Percentiles rank a stretch among this genome's conserved stretches.
Conservation (phyloP, 164 flowering plant species). For the Magnolia changhungtana region DNA sequence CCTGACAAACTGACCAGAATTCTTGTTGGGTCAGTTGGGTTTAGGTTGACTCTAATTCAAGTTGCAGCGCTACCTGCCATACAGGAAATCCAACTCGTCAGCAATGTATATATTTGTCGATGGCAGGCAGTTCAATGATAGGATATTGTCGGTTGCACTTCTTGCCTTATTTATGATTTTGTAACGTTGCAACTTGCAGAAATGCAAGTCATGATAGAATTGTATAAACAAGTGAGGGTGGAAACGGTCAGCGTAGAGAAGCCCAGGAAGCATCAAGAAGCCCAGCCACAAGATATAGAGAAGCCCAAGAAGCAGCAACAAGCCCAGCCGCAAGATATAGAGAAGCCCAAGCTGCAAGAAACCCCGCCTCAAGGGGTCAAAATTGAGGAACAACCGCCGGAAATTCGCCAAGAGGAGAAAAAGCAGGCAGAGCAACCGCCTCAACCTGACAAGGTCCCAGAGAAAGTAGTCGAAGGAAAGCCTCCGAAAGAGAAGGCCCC, state of each 20-base stretch:
- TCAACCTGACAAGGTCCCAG: constrained; percentile 11
- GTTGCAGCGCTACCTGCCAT: neutral
- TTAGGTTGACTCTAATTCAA: too few species aligned
- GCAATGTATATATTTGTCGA: too few species aligned
- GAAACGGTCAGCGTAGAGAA: constrained; percentile 28
- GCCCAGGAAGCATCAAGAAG: constrained; percentile 18
- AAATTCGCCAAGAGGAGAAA: constrained; percentile 11
- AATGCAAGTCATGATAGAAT: constrained; percentile 50
- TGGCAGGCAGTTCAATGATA: neutral
- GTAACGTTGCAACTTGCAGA: constrained; percentile 35
- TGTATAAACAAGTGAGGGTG: constrained; percentile 36
- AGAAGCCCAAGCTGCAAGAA: neutral
- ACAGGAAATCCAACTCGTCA: neutral
- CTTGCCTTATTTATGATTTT: neutral
- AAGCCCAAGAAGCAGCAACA: neutral
- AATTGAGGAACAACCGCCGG: constrained; percentile 15
- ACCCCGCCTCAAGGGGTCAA: neutral
- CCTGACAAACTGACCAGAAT: too few species aligned
- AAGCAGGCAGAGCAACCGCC: constrained; percentile 15
- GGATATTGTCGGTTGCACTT: neutral
- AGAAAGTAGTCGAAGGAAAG: constrained; percentile 24
- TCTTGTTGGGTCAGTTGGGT: too few species aligned
- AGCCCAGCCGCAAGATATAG: neutral
- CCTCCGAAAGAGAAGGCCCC: constrained; percentile 12
- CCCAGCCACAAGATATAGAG: constrained; percentile 2